Percentiles rank a stretch among this genome's conserved stretches.
These are phyloP conservation scores for Pisolithus microcarpus DNA, from an alignment of 768 basidiomycete genomes.

Conservation along the genomic window DNA sequence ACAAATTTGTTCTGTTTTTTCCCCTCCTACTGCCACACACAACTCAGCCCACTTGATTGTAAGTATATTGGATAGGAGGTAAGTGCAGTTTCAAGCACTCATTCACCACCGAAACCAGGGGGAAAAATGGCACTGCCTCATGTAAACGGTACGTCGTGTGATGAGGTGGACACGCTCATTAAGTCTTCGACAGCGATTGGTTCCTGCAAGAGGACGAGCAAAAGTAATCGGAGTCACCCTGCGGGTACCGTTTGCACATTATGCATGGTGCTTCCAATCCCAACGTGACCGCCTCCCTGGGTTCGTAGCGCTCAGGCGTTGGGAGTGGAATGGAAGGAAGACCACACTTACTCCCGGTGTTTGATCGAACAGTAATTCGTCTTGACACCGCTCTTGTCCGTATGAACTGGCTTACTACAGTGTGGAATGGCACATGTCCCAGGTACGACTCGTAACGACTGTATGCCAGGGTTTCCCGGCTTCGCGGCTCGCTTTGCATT, in stretches of 20 bases:
- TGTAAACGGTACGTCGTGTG: too few relatives aligned
- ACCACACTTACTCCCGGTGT: slow-evolving; percentile 53
- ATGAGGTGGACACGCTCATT: too few relatives aligned
- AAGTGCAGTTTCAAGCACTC: too few relatives aligned
- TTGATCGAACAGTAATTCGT: slow-evolving; percentile 51
- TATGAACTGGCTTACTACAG: slow-evolving; percentile 50
- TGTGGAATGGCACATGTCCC: slow-evolving; percentile 49
- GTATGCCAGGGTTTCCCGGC: slow-evolving; percentile 9
- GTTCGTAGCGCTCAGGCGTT: slow-evolving; percentile 7
- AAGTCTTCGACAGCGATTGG: slow-evolving; percentile 49
- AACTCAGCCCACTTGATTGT: background rate
- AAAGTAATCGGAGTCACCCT: slow-evolving; percentile 53
- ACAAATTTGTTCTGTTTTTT: too few relatives aligned
- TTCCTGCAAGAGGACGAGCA: slow-evolving; percentile 53
- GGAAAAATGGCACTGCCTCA: too few relatives aligned
- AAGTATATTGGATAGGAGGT: background rate
- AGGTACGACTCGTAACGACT: slow-evolving; percentile 5
- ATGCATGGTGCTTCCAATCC: slow-evolving; percentile 52
- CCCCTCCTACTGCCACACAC: background rate
- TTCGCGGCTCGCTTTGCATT: slow-evolving; percentile 4
- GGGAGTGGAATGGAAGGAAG: slow-evolving; percentile 1
- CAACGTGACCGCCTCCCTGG: slow-evolving; percentile 50
- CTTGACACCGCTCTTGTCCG: slow-evolving; percentile 45
- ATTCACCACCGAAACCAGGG: too few relatives aligned
- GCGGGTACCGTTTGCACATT: slow-evolving; percentile 56